Base-by-base conservation (phyloP, 179 eudicot genomes). In the Vitellaria paradoxa region DNA sequence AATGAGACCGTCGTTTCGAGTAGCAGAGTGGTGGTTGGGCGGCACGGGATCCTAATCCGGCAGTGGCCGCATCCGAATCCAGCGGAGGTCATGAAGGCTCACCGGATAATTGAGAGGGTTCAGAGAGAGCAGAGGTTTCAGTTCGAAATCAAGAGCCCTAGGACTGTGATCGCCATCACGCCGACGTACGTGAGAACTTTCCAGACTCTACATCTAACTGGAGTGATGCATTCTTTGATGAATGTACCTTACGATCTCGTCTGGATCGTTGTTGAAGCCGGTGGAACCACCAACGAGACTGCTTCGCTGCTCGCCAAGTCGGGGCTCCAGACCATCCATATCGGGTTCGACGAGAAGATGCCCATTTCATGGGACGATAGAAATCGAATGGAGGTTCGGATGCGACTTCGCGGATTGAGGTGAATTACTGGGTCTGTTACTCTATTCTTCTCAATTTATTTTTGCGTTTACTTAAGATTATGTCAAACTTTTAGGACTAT, bases 31-130 rank as follows among this genome's bases (percentile, higher is more conserved):
- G 97, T 93, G 63, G 99, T 93, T 0, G 98, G 99, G 21, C 75
- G 98, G 61, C 99, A 96, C 74, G 97, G 98, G 84, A 96, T 96
- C 78, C 57, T 86, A 81, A 88, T 93, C 75, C 86, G 98, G 70
- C 98, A 97, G 6, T 96, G 99, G 99, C 98, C 98, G 15, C 99
- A 96, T 85, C 98, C 98, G 70, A 85, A 93, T 74, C 91, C 93
- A 69, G 84, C 74, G 40, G 96, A 96, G 88, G 97, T 96, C 30
- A 85, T 90, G 90, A 81, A 89, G 79, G 98, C 99, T 9, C 99
- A 96, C 66, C 71, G 81, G 91, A 90, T 96, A 74, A 82, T 96
- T 23, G 96, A 93, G 77, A 75, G 92, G 62, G 98, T 96, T 45
- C 99, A 96, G 86, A 87, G 78, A 72, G 98, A 96, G 86, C 99